Conservation (phyloP, 345 rosid genomes). For the Salix koriyanagi region DNA sequence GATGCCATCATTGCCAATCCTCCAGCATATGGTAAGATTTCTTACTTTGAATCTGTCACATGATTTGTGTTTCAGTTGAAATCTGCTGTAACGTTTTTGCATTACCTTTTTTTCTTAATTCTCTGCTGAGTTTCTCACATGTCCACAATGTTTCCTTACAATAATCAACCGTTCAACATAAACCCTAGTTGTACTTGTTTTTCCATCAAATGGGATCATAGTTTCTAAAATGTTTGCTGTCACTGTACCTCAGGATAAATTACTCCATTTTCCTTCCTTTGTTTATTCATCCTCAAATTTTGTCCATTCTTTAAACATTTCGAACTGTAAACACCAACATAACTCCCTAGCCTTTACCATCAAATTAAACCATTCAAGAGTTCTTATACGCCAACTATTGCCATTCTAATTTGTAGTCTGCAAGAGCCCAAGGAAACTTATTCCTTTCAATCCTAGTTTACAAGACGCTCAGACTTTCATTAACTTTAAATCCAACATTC, state of each 20-base stretch:
- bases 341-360: no score
- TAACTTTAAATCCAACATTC: no score
- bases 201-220: not conserved
- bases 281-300: not conserved
- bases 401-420: no score
- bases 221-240: not conserved
- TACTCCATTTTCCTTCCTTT: not conserved
- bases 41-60: not conserved
- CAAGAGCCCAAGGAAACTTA: no score
- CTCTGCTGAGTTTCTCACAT: not conserved
- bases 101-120: not conserved
- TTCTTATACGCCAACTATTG: no score
- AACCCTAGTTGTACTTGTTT: not conserved
- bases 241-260: not conserved
- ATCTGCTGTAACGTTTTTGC: not conserved
- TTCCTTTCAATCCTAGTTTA: no score
- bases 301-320: not conserved
- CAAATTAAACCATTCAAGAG: no score
- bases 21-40: slow-evolving; percentile 81
- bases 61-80: not conserved
- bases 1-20: slow-evolving; percentile 99
- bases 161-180: not conserved
- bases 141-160: not conserved
- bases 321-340: no score
- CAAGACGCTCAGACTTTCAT: no score